These are phyloP conservation scores for Xerocomellus dryophilus DNA, from an alignment of 768 basidiomycete species.

Conservation along the genomic window DNA sequence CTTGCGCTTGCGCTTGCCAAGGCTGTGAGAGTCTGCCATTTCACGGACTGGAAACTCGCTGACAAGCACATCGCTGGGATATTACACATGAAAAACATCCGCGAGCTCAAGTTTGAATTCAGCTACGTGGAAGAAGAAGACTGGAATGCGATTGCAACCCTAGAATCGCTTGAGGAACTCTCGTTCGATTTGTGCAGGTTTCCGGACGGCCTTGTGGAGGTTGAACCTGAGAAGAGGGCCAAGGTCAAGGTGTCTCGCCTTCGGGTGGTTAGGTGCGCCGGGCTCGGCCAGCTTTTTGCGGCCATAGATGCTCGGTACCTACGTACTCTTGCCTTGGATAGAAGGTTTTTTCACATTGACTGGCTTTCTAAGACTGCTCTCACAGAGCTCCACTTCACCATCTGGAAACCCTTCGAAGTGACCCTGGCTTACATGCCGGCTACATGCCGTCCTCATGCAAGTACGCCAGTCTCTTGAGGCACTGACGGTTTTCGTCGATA, in stretches of 20 bases:
- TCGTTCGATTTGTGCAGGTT: slow-evolving; percentile 7
- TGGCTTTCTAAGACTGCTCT: slow-evolving; percentile 2
- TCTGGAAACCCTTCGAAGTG: too few relatives aligned
- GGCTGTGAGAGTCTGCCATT: slow-evolving; percentile 27
- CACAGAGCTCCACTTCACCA: not conserved
- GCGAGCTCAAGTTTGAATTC: slow-evolving; percentile 4
- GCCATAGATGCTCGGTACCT: slow-evolving; percentile 1
- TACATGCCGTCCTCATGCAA: not conserved
- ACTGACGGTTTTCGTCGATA: not conserved
- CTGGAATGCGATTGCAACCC: slow-evolving; percentile 14
- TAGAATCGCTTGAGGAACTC: slow-evolving; percentile 17
- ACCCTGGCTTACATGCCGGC: not conserved
- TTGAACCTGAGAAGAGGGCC: not conserved
- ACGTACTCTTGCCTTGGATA: too few relatives aligned
- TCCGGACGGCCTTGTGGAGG: not conserved
- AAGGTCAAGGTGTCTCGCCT: slow-evolving; percentile 10
- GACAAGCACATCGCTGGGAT: slow-evolving; percentile 2
- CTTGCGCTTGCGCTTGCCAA: slow-evolving; percentile 30
- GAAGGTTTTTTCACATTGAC: too few relatives aligned
- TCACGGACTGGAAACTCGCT: slow-evolving; percentile 1
- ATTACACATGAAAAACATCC: slow-evolving; percentile 20
- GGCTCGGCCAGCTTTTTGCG: not conserved
- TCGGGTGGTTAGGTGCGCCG: not conserved
- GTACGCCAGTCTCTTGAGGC: not conserved
- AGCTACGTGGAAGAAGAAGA: slow-evolving; percentile 11